phyloP scores from a whole-genome alignment of 805 yeast species.

The Candida verbasci region DNA sequence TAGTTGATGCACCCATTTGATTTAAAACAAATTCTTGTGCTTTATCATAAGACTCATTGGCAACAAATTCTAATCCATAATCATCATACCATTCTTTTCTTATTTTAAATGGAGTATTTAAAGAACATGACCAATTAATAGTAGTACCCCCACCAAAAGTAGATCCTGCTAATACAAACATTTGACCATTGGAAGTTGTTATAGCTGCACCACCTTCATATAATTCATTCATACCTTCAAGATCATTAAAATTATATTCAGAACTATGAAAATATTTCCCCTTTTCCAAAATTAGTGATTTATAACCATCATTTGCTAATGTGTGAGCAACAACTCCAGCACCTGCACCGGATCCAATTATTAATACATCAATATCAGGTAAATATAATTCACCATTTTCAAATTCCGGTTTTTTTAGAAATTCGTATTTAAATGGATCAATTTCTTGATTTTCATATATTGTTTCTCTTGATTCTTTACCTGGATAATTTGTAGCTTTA shows the following conservation, averaged over 20 bases:
- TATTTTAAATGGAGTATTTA: conserved; percentile 46
- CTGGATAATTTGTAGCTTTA: conserved; percentile 36
- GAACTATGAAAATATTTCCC: conserved; percentile 38
- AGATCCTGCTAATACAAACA: conserved; percentile 44
- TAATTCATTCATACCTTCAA: conserved; percentile 28
- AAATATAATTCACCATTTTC: conserved; percentile 27
- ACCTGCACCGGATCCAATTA: conserved; percentile 52
- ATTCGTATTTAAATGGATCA: conserved; percentile 24
- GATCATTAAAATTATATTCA: conserved; percentile 35
- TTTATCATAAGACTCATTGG: conserved; percentile 36
- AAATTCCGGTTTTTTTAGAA: conserved; percentile 25
- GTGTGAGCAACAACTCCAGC: conserved; percentile 51
- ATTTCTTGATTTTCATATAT: conserved; percentile 25
- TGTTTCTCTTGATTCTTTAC: conserved; percentile 22
- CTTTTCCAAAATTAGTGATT: conserved; percentile 46
- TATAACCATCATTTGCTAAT: conserved; percentile 38
- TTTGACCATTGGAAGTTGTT: conserved; percentile 27
- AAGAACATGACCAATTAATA: conserved; percentile 53
- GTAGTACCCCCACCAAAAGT: conserved; percentile 58
- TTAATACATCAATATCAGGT: conserved; percentile 39
- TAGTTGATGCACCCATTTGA: conserved; percentile 44
- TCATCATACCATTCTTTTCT: conserved; percentile 49
- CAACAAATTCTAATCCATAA: conserved; percentile 44
- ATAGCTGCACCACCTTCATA: conserved; percentile 40
- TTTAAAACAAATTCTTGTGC: conserved; percentile 43